A percentile compares a stretch with the other conserved stretches of the same genome.
Evolutionary conservation across 2,329 filamentous ascomycete genomes (phyloP).

Genomic region (Trichocomaceae sp.): DNA sequence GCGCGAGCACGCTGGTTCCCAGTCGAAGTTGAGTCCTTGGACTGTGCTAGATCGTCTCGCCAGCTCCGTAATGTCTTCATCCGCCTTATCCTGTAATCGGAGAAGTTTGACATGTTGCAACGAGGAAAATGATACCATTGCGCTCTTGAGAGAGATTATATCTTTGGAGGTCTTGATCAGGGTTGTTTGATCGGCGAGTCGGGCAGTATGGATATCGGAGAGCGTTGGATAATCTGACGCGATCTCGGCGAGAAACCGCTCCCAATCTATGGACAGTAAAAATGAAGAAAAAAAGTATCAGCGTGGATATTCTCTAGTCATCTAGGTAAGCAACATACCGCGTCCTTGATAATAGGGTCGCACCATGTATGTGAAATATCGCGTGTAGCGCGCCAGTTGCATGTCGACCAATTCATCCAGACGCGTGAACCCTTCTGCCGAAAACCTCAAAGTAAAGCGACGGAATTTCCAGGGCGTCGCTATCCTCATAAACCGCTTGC

Average conservation of each 20-base stretch:
- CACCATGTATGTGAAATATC: conserved; percentile 35
- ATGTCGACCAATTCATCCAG: conserved; percentile 30
- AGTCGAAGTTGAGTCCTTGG: conserved; percentile 48
- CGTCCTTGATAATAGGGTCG: conserved; percentile 35
- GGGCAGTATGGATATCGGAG: conserved; percentile 24
- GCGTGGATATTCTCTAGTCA: background rate
- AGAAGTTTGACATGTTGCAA: conserved; percentile 61
- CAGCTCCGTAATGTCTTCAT: conserved; percentile 48
- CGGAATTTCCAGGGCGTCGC: conserved; percentile 35
- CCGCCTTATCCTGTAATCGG: conserved; percentile 54
- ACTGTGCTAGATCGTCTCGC: conserved; percentile 44
- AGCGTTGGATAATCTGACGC: conserved; percentile 18
- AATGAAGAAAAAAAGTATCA: background rate
- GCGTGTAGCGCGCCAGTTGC: conserved; percentile 33
- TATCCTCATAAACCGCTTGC: conserved; percentile 35
- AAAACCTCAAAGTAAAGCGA: conserved; percentile 33
- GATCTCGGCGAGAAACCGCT: conserved; percentile 19
- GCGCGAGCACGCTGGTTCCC: conserved; percentile 58
- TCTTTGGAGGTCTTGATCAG: conserved; percentile 49
- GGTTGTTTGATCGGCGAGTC: conserved; percentile 34
- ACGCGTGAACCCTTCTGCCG: conserved; percentile 28
- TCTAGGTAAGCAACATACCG: conserved; percentile 22
- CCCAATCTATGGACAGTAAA: conserved; percentile 22
- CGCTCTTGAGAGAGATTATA: conserved; percentile 46
- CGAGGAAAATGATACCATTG: conserved; percentile 52